Percentiles rank a stretch among this genome's conserved stretches.
These are phyloP conservation scores for Ailanthus altissimus DNA, from an alignment of 345 rosid genomes.

Conservation along the genomic window DNA sequence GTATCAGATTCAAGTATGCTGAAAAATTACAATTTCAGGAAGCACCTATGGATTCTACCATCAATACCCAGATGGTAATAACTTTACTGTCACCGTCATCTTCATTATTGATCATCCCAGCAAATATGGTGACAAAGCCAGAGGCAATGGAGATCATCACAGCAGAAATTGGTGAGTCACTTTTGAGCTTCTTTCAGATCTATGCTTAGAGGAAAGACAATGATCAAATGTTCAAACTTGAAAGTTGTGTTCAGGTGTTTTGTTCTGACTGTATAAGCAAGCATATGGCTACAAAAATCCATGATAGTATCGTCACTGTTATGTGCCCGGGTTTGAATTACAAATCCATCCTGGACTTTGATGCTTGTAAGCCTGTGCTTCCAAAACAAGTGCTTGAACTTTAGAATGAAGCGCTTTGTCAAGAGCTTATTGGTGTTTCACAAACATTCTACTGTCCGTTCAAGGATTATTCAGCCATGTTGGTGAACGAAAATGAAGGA, in stretches of 20 bases:
- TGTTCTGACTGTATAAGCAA: conserved; percentile 57
- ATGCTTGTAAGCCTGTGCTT: conserved; percentile 43
- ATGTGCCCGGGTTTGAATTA: conserved; percentile 63
- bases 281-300: conserved; percentile 44
- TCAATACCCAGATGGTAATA: conserved; percentile 1
- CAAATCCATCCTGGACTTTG: conserved; percentile 42
- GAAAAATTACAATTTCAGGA: conserved; percentile 39
- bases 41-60: conserved; percentile 22
- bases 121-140: not conserved
- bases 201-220: conserved; percentile 50
- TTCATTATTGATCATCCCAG: not conserved
- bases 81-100: not conserved
- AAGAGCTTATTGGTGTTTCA: conserved; percentile 37
- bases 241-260: conserved; percentile 46
- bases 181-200: conserved; percentile 48
- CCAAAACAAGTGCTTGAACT: conserved; percentile 43
- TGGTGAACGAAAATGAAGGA: conserved; percentile 40
- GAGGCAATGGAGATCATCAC: not conserved
- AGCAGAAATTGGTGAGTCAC: conserved; percentile 30
- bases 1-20: conserved; percentile 35
- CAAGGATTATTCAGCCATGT: conserved; percentile 61
- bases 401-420: conserved; percentile 58
- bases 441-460: conserved; percentile 66
- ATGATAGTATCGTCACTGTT: conserved; percentile 24
- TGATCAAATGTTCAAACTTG: conserved; percentile 38